These are phyloP conservation scores for Schoenoplectus triqueter DNA, from an alignment of 202 grass and related monocot genomes.

Conservation along the genomic window DNA sequence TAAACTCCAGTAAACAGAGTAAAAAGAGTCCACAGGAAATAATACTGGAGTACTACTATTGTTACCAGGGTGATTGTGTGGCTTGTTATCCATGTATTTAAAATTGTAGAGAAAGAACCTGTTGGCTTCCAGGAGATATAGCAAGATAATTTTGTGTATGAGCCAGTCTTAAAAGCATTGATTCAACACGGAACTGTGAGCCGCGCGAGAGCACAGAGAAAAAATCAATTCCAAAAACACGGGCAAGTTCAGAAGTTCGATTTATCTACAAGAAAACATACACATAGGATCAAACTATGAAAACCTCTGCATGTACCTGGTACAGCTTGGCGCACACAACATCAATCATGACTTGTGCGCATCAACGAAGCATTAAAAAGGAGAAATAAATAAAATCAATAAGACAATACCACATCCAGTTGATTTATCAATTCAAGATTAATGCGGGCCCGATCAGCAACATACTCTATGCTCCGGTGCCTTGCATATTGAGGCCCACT, in stretches of 20 bases:
- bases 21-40: background rate
- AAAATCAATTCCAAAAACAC: slow-evolving; percentile 99
- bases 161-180: slow-evolving; percentile 93
- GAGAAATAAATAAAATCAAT: slow-evolving; percentile 12
- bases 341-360: slow-evolving; percentile 10
- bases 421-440: slow-evolving; percentile 92
- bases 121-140: slow-evolving; percentile 91
- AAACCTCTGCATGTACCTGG: slow-evolving; percentile 12
- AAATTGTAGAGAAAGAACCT: slow-evolving; percentile 47
- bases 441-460: slow-evolving; percentile 61
- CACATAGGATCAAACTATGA: slow-evolving; percentile 26
- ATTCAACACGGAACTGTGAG: slow-evolving; percentile 95
- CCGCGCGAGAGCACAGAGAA: slow-evolving; percentile 96
- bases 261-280: slow-evolving; percentile 71
- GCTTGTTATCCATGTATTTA: background rate
- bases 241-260: slow-evolving; percentile 95
- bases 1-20: background rate
- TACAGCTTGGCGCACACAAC: slow-evolving; percentile 7
- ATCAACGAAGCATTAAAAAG: slow-evolving; percentile 26
- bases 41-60: background rate
- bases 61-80: background rate
- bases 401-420: slow-evolving; percentile 72
- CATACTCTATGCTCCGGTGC: slow-evolving; percentile 68
- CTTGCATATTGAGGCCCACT: slow-evolving; percentile 71
- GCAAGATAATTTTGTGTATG: slow-evolving; percentile 98